These are phyloP conservation scores for Colletotrichum ledebouriae DNA, from an alignment of 2,329 filamentous ascomycete species.

Conservation along the genomic window DNA sequence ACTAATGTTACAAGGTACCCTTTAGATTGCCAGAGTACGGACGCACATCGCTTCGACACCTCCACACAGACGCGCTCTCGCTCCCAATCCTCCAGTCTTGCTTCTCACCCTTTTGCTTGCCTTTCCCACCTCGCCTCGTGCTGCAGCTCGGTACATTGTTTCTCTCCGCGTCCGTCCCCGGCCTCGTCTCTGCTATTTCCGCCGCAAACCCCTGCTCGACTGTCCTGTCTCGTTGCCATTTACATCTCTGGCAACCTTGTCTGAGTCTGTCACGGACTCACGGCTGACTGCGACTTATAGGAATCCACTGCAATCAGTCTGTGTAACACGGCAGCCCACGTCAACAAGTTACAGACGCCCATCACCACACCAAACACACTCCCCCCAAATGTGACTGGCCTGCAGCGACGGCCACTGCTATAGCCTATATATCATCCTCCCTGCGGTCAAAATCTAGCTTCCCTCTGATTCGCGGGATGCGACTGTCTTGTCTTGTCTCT, in stretches of 20 bases:
- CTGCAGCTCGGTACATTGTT: slow-evolving; percentile 1
- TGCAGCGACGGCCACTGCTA: neutral
- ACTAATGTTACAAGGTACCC: too few relatives aligned
- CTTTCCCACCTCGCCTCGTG: neutral
- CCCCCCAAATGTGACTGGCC: slow-evolving; percentile 1
- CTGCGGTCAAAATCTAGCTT: slow-evolving; percentile 31
- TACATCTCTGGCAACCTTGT: slow-evolving; percentile 13
- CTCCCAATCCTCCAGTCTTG: slow-evolving; percentile 4
- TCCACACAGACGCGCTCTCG: slow-evolving; percentile 6
- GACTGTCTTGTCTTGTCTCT: slow-evolving; percentile 38
- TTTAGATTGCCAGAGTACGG: too few relatives aligned
- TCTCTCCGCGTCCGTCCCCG: slow-evolving; percentile 18
- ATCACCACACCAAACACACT: slow-evolving; percentile 17
- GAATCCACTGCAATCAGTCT: slow-evolving; percentile 37
- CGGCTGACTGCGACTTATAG: slow-evolving; percentile 21
- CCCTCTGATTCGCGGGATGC: slow-evolving; percentile 28
- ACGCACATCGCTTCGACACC: slow-evolving; percentile 7
- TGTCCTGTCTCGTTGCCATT: slow-evolving; percentile 32
- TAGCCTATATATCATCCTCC: slow-evolving; percentile 16
- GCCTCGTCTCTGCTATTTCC: slow-evolving; percentile 14
- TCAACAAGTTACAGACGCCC: slow-evolving; percentile 30
- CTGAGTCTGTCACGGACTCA: slow-evolving; percentile 35
- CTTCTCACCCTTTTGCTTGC: slow-evolving; percentile 17
- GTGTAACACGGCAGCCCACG: slow-evolving; percentile 28
- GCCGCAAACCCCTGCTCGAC: slow-evolving; percentile 10